Base-by-base conservation (phyloP, 495 filamentous ascomycete species). In the Daldinia childiae region DNA sequence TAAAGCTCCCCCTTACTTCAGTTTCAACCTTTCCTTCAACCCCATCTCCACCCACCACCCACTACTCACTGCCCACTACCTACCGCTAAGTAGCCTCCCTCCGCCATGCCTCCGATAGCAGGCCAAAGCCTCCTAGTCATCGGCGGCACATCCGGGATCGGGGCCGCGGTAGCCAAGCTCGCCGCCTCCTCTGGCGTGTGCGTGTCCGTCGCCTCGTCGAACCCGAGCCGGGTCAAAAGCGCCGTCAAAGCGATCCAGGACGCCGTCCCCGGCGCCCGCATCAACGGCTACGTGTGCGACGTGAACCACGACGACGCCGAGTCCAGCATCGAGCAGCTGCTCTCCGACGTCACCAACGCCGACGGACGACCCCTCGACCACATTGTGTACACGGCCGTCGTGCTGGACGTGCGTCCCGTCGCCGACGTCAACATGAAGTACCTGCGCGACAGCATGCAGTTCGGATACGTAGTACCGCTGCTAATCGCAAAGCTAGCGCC, bases 381-480 rank as follows among this genome's bases (percentile, higher is more conserved):
- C 65, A 77, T 90, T 48, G 81, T 86, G 52, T 87, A 81, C 78
- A 89, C 87, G 0, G 87, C 87, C 0, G 86, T 84, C 29, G 59
- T 61, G 0, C 72, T 82, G 0, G 59, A 73, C 14, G 58, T 80
- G 12, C 66, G 69, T 0, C 78, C 80, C 17, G 36, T 87, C 6
- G 21, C 72, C 2, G 79, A 84, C n/a, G 60, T 80, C 4, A 77
- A 74, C 0, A 60, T 80, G 24, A 75, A 76, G 1, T 56, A 73
- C 50, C 74, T 87, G 45, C 66, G 80, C 11, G 55, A 75, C 3
- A 74, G 76, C 3, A 75, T 76, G 17, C 81, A 81, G 27, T 77
- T 89, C 19, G 81, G 84, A 0, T 82, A 85, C 71, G 73, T 86
- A 41, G 82, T 77, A 15, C 76, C 83, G 0, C 59, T 87, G 6